Conservation (phyloP, 1,284 basidiomycete species). For the Fomitopsis schrenkii region DNA sequence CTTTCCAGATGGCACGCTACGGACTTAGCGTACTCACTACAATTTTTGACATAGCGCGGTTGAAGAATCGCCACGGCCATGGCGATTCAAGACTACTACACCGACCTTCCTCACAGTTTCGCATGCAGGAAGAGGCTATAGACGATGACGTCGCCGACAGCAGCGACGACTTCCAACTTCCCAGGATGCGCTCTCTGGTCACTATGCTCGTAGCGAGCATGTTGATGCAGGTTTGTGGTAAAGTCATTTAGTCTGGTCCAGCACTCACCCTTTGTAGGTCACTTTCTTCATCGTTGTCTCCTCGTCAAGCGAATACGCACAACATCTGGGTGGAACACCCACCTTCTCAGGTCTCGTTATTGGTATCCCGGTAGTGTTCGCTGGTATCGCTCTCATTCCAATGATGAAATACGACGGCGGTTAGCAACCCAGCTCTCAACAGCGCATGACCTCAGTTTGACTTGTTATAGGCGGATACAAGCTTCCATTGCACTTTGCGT, state of each 20-base stretch:
- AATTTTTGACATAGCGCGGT: background rate
- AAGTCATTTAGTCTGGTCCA: background rate
- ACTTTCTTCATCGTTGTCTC: conserved; percentile 69
- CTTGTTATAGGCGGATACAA: conserved; percentile 46
- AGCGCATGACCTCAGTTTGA: background rate
- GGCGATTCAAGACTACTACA: background rate
- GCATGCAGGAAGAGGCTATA: background rate
- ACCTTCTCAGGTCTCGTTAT: conserved; percentile 68
- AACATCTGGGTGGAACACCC: conserved; percentile 56
- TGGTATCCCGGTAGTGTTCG: conserved; percentile 59
- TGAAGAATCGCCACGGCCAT: background rate
- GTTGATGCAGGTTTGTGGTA: background rate
- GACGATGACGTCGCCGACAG: background rate
- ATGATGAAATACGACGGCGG: conserved; percentile 55
- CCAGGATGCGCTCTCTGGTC: background rate
- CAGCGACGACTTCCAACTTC: background rate
- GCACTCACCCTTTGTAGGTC: conserved; percentile 34
- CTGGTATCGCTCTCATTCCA: conserved; percentile 55
- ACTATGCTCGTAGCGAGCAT: background rate
- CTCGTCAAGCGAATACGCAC: conserved; percentile 58
- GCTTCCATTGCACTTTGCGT: conserved; percentile 39
- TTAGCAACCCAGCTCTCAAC: conserved; percentile 17
- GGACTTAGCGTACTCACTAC: background rate
- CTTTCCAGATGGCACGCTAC: background rate
- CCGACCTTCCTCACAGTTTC: background rate